These are phyloP conservation scores for Penicillium angulare DNA, from an alignment of 495 filamentous ascomycete species.

Conservation along the genomic window DNA sequence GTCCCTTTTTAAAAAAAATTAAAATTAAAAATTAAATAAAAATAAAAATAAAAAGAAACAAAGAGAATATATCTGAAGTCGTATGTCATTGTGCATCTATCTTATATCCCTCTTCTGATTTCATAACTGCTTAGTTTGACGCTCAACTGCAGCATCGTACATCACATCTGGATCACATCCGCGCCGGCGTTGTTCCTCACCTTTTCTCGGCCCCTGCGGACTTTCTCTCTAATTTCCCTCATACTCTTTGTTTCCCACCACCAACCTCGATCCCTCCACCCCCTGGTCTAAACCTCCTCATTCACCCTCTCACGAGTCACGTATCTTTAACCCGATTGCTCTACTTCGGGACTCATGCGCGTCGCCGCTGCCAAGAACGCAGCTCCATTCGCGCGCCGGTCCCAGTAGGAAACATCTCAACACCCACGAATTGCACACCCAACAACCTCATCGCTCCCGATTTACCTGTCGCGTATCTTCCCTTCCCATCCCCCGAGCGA, in stretches of 20 bases:
- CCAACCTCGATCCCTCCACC: neutral
- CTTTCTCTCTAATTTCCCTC: slow-evolving; percentile 4
- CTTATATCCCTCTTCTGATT: too few relatives aligned
- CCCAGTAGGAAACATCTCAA: slow-evolving; percentile 6
- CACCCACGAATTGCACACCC: slow-evolving; percentile 3
- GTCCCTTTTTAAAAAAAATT: too few relatives aligned
- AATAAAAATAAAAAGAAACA: neutral
- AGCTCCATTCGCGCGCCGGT: slow-evolving; percentile 11
- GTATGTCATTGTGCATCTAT: neutral
- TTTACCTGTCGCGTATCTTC: neutral
- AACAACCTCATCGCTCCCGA: neutral
- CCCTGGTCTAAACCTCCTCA: neutral
- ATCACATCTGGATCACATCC: neutral
- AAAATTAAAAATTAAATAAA: too few relatives aligned
- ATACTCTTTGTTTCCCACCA: neutral
- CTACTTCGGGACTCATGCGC: slow-evolving; percentile 4
- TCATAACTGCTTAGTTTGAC: neutral
- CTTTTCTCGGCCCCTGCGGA: slow-evolving; percentile 22
- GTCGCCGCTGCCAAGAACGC: slow-evolving; percentile 5
- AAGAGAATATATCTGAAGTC: neutral
- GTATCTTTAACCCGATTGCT: neutral
- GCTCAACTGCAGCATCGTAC: too few relatives aligned
- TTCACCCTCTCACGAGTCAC: too few relatives aligned
- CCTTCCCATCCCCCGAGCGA: slow-evolving; percentile 9
- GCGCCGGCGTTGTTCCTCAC: slow-evolving; percentile 11